Evolutionary conservation across 1,284 basidiomycete species (phyloP).

Genomic region (Paramarasmius palmivorus): DNA sequence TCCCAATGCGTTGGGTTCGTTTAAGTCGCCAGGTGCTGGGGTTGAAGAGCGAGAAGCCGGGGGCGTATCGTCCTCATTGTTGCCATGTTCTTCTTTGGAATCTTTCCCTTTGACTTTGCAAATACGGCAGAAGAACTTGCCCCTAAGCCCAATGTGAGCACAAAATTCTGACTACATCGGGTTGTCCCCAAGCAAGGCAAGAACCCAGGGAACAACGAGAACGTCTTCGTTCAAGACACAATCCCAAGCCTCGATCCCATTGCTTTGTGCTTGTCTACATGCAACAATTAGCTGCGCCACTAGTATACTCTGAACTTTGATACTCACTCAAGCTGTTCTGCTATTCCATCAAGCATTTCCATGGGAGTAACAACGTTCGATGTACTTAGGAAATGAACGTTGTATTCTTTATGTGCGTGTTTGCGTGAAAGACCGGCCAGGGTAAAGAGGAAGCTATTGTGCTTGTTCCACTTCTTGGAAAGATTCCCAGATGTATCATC

Average conservation of each 20-base stretch:
- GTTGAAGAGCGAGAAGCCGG: neutral
- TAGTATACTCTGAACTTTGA: too few species aligned
- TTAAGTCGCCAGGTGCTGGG: neutral
- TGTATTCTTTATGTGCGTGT: too few species aligned
- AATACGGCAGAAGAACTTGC: conserved; percentile 9
- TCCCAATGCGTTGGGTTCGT: neutral
- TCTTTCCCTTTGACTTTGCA: conserved; percentile 2
- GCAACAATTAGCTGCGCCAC: too few species aligned
- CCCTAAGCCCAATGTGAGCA: conserved; percentile 5
- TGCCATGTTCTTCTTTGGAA: neutral
- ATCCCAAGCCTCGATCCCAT: conserved; percentile 7
- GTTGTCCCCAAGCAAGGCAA: conserved; percentile 6
- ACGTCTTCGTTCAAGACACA: neutral
- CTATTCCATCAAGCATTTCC: too few species aligned
- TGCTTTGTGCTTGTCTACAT: neutral
- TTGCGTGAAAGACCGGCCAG: too few species aligned
- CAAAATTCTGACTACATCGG: conserved; percentile 9
- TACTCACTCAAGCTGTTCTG: too few species aligned
- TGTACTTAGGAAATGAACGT: too few species aligned
- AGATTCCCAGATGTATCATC: neutral
- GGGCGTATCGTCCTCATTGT: neutral
- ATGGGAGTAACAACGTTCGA: too few species aligned
- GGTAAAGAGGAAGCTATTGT: too few species aligned
- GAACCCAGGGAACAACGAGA: conserved; percentile 5
- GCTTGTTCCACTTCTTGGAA: too few species aligned